Evolutionary conservation across 257 asterid species (phyloP).

Genomic region (Paulownia fortunei): DNA sequence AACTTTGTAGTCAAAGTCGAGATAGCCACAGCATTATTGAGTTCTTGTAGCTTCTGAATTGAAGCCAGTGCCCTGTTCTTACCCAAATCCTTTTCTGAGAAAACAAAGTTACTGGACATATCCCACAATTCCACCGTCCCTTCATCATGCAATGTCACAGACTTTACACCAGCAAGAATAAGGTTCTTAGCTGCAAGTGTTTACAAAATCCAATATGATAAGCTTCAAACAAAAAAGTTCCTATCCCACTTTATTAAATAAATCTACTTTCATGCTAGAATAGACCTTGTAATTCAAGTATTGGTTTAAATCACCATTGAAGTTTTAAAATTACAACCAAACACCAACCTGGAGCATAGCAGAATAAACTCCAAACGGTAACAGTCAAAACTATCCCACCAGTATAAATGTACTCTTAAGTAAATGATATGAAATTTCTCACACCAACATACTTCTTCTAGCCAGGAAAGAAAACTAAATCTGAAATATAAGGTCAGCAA

Average conservation of each 20-base stretch:
- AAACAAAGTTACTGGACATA: constrained; percentile 82
- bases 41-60: constrained; percentile 88
- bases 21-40: constrained; percentile 83
- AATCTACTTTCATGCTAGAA: neutral
- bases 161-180: constrained; percentile 93
- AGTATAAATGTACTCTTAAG: neutral
- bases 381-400: neutral
- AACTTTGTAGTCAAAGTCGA: constrained; percentile 71
- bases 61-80: constrained; percentile 91
- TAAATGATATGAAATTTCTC: neutral
- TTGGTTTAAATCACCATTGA: constrained; percentile 11
- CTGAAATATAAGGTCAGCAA: neutral
- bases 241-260: constrained; percentile 4
- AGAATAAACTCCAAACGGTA: neutral
- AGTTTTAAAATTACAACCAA: neutral
- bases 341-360: constrained; percentile 1
- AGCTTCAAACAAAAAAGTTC: neutral
- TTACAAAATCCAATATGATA: constrained; percentile 27
- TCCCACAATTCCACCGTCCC: constrained; percentile 88
- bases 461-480: constrained; percentile 4
- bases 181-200: constrained; percentile 85
- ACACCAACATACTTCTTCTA: neutral
- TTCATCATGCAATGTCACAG: constrained; percentile 93
- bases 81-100: constrained; percentile 85
- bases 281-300: neutral